Base-by-base conservation (phyloP, 257 asterid species). In the Lithospermum erythrorhizon region DNA sequence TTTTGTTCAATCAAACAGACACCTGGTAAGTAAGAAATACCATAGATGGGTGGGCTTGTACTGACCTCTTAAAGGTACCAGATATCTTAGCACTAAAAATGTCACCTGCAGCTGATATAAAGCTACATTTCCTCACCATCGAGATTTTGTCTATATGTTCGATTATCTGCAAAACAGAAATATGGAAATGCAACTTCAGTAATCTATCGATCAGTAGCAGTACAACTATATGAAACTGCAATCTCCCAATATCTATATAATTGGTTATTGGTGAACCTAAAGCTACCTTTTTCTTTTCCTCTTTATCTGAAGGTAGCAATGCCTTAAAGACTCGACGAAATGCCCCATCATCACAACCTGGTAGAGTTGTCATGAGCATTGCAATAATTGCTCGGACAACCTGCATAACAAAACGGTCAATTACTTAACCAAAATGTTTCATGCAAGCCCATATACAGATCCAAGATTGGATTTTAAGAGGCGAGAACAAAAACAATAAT, bases 41-140 rank as follows among this genome's bases (percentile, higher is more conserved):
- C 48, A 65, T 5, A 23, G 45, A 55, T 61, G 62, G 56, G 67
- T 47, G 25, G 51, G 55, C 23, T 11, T 58, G 15, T 76, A 62
- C 81, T 61, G 66, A 82, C 96, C 95, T 91, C 77, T 81, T 88
- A 66, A 91, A 84, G 61, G 94, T 86, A 68, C 98, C 98, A 54
- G 98, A 91, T 76, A 91, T 59, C 73, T 91, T 91, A 41, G 98
- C 94, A 65, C 80, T 76, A 64, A 88, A 91, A 75, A 91, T 84
- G 80, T 91, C 98, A 55, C 79, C 24, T 54, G 96, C 95, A 53
- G 95, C 96, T 69, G 95, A 78, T 65, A 79, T 72, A 75, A 91
- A 91, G 84, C 89, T 86, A 73, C 95, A 88, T 79, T 78, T 91
- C 73, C 96, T 81, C 58, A 86, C 85, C 20, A 95, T 84, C 57